Conservation (phyloP, 1,284 basidiomycete genomes). For the Inonotus hispidus region DNA sequence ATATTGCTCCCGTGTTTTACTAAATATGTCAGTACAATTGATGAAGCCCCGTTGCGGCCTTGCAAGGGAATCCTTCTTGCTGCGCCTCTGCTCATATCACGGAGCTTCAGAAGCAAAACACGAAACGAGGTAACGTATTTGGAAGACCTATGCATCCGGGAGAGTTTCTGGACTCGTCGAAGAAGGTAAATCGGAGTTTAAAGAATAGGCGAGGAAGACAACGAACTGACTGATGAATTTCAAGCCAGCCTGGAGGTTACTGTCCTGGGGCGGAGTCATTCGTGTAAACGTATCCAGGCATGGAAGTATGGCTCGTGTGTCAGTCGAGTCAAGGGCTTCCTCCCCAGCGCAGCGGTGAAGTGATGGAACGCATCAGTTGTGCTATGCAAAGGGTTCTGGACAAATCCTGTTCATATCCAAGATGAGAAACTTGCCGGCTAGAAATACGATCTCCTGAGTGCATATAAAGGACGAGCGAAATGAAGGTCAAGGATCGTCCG, state of each 20-base stretch:
- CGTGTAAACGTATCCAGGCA: neutral
- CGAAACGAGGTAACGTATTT: neutral
- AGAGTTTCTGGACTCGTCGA: slow-evolving; percentile 4
- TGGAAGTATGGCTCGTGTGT: neutral
- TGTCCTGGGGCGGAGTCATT: neutral
- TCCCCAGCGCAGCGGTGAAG: neutral
- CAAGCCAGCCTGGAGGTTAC: neutral
- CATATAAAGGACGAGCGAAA: neutral
- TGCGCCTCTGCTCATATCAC: slow-evolving; percentile 3
- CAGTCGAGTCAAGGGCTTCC: slow-evolving; percentile 9
- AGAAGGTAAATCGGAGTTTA: slow-evolving; percentile 6
- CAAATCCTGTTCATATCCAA: neutral
- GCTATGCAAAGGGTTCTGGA: slow-evolving; percentile 2
- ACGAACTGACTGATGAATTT: neutral
- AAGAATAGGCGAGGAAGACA: neutral
- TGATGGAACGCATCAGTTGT: slow-evolving; percentile 7
- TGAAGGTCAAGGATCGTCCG: neutral
- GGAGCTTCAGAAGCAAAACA: slow-evolving; percentile 1
- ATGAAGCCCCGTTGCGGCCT: neutral
- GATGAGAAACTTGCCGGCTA: neutral
- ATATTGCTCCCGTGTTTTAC: neutral
- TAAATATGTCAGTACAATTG: neutral
- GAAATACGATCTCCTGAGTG: neutral
- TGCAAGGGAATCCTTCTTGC: neutral
- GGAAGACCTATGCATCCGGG: slow-evolving; percentile 4